Evolutionary conservation across 108 stramenopile species (phyloP).

Genomic region (Cyclotella atomus): DNA sequence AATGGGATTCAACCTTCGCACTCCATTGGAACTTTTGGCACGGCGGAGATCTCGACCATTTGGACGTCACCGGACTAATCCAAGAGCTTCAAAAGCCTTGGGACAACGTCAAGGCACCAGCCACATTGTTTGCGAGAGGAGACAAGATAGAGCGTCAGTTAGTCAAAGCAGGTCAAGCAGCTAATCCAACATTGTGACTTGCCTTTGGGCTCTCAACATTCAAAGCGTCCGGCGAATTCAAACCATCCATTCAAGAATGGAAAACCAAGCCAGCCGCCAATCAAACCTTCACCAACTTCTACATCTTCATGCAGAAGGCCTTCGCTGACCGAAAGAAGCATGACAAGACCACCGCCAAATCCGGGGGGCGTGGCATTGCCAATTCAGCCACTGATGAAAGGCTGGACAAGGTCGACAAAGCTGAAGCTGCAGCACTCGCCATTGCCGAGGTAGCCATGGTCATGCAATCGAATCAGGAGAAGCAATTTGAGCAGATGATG

Average conservation of each 20-base stretch:
- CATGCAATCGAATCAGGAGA: slow-evolving; percentile 1
- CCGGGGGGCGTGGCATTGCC: not conserved
- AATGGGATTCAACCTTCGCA: no score
- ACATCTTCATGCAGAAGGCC: not conserved
- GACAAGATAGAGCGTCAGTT: slow-evolving; percentile 1
- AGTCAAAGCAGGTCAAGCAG: not conserved
- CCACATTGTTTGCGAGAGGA: not conserved
- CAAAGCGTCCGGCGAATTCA: not conserved
- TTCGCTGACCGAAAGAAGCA: not conserved
- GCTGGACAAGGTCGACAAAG: no score
- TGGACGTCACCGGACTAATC: slow-evolving; percentile 5
- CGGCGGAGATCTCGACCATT: not conserved
- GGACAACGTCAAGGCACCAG: slow-evolving; percentile 15
- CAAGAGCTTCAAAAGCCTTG: slow-evolving; percentile 1
- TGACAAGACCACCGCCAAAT: not conserved
- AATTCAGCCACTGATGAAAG: not conserved
- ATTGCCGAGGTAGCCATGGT: slow-evolving; percentile 1
- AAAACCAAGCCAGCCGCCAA: not conserved
- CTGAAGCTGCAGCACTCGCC: no score
- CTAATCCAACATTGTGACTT: not conserved
- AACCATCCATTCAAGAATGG: not conserved
- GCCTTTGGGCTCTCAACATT: not conserved
- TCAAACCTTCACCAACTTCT: not conserved
- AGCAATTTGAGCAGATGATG: slow-evolving; percentile 16
- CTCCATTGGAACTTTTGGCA: not conserved